phyloP scores from a whole-genome alignment of 2,329 filamentous ascomycete genomes.

The Fusarium illudens region DNA sequence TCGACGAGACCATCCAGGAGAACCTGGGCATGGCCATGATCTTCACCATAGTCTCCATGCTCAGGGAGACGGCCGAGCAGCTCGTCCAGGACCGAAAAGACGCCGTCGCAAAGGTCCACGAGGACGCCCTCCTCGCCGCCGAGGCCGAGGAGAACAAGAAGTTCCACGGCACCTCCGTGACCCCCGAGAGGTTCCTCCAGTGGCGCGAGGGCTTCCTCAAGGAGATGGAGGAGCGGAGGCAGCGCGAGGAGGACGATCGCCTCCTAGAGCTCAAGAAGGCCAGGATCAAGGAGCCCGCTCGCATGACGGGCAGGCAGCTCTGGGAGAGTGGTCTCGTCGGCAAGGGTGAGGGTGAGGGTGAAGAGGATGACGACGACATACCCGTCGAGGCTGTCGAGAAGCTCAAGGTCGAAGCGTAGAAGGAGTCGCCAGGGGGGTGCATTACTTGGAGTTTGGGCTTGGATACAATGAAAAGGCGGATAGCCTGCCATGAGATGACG shows the following conservation, averaged over 20 bases:
- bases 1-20: conserved; percentile 83
- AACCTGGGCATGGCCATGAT: conserved; percentile 98
- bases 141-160: conserved; percentile 96
- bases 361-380: conserved; percentile 70
- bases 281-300: conserved; percentile 76
- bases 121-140: conserved; percentile 63
- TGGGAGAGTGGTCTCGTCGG: conserved; percentile 79
- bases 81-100: conserved; percentile 79
- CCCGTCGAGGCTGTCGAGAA: conserved; percentile 72
- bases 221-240: conserved; percentile 81
- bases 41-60: conserved; percentile 84
- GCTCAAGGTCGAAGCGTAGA: conserved; percentile 71
- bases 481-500: conserved; percentile 16
- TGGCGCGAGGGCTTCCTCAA: conserved; percentile 82
- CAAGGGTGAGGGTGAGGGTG: conserved; percentile 67
- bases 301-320: conserved; percentile 76
- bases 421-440: conserved; percentile 11
- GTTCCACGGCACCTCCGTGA: conserved; percentile 91
- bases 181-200: conserved; percentile 80
- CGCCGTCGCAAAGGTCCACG: conserved; percentile 65
- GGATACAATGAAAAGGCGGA: conserved; percentile 27
- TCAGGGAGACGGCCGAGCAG: conserved; percentile 92
- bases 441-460: conserved; percentile 42
- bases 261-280: conserved; percentile 84
- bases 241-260: conserved; percentile 76